Base-by-base conservation (phyloP, 768 basidiomycete species). In the Cystofilobasidium macerans region DNA sequence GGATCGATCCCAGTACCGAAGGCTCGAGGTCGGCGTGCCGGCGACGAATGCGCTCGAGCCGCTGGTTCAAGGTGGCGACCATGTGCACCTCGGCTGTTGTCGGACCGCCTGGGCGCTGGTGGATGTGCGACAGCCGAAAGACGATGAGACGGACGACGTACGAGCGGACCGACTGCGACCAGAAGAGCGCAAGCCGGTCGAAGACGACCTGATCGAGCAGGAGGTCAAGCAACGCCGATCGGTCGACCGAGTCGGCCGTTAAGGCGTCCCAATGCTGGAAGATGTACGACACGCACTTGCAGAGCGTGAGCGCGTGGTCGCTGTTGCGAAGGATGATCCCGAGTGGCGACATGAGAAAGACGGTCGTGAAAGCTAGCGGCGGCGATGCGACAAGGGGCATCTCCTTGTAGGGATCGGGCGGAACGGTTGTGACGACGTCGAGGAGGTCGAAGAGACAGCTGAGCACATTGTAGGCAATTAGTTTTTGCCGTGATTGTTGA, bases 1-100 rank as follows among this genome's bases (percentile, higher is more conserved):
- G 53, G 3, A 71, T 61, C 40, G 69, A 64, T 24, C 70, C 69
- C 16, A 68, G 57, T 12, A 71, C 63, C 38, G 69, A 70, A 0
- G 78, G 78, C 65, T 79, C 78, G 32, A 80, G 72, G 68, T 78
- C 76, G 48, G 77, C 78, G 64, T 77, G 76, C 8, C 79, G 71
- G 59, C 74, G 73, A 48, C 77, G 74, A 61, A 80, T 75, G 22
- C 74, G 70, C 36, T 78, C 78, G 53, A 80, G 72, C 5, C 78
- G 74, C 5, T 70, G 68, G 65, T 79, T 77, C 45, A 80, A 73
- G 12, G 78, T 69, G 35, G 70, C 70, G 51, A 79, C 73, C 35
- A 71, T 72, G 18, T 72, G 72, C 43, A 77, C 69, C 59, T 77
- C 76, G 6, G 69, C 58, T 33, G 71, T 71, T 5, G 67, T 67